Evolutionary conservation across 441 rosid genomes (phyloP).

Genomic region (Capsella rubella): DNA sequence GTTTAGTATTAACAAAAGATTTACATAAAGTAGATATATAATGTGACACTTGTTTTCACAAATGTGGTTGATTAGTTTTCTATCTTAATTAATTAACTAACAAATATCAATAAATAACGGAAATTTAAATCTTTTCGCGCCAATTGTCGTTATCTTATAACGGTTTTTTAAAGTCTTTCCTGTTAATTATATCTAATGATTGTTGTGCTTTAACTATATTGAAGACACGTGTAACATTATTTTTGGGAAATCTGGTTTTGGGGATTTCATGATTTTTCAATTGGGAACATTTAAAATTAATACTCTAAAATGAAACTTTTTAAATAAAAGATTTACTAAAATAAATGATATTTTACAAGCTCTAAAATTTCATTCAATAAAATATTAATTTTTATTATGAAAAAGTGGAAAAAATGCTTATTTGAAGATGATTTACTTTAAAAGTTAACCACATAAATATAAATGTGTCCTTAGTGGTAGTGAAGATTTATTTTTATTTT

Average conservation of each 20-base stretch:
- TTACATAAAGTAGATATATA: not conserved
- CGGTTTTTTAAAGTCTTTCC: not conserved
- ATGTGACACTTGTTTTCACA: not conserved
- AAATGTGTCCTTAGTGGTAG: not conserved
- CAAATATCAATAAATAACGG: not conserved
- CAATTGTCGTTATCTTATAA: not conserved
- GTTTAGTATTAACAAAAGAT: not conserved
- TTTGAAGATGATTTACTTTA: not conserved
- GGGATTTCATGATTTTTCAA: not conserved
- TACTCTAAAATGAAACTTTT: not conserved
- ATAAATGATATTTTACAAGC: not conserved
- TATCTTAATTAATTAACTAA: not conserved
- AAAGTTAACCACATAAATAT: not conserved
- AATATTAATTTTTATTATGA: not conserved
- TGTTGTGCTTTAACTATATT: too few species aligned
- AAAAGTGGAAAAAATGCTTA: not conserved
- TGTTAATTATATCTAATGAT: not conserved
- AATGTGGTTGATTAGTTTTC: not conserved
- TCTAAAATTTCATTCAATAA: not conserved
- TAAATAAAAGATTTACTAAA: not conserved
- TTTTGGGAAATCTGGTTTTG: not conserved
- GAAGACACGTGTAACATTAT: not conserved
- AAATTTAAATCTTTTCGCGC: not conserved
- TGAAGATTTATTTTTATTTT: not conserved
- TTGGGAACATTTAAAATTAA: not conserved